Percentiles rank a stretch among this genome's conserved stretches.
Conservation (phyloP, 2,329 filamentous ascomycete species). For the Botrytis porri region DNA sequence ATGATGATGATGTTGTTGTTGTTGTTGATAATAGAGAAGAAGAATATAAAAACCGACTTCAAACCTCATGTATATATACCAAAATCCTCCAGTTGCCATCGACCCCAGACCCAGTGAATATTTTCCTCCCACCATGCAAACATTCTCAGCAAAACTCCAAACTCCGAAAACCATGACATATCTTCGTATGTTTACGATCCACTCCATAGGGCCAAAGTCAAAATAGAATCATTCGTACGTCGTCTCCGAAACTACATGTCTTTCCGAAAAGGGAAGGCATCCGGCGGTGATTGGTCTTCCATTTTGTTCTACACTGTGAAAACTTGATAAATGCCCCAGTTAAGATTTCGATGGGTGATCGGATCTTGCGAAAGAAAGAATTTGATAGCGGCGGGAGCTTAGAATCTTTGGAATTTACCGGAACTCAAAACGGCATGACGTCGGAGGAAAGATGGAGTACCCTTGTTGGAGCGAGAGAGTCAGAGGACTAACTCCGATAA, state of each 20-base stretch:
- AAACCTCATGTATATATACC: conserved; percentile 10
- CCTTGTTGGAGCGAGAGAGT: not conserved
- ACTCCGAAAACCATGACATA: conserved; percentile 11
- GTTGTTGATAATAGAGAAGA: conserved; percentile 10
- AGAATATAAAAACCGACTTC: not conserved
- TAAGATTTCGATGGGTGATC: not conserved
- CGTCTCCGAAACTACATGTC: not conserved
- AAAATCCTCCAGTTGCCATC: not conserved
- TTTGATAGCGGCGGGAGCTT: conserved; percentile 1
- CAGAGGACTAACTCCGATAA: conserved; percentile 4
- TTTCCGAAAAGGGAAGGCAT: not conserved
- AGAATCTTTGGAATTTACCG: not conserved
- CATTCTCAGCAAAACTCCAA: not conserved
- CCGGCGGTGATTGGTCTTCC: not conserved
- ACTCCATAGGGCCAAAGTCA: conserved; percentile 7
- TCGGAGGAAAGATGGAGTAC: not conserved
- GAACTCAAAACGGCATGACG: conserved; percentile 5
- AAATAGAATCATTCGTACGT: not conserved
- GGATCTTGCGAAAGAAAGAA: not conserved
- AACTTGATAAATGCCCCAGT: not conserved
- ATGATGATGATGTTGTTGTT: conserved; percentile 1
- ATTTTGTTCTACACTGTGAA: not conserved
- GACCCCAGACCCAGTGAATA: not conserved
- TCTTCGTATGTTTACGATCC: not conserved
- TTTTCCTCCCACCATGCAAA: conserved; percentile 1